phyloP scores from a whole-genome alignment of 1,284 basidiomycete genomes.

The Meira nashicola region DNA sequence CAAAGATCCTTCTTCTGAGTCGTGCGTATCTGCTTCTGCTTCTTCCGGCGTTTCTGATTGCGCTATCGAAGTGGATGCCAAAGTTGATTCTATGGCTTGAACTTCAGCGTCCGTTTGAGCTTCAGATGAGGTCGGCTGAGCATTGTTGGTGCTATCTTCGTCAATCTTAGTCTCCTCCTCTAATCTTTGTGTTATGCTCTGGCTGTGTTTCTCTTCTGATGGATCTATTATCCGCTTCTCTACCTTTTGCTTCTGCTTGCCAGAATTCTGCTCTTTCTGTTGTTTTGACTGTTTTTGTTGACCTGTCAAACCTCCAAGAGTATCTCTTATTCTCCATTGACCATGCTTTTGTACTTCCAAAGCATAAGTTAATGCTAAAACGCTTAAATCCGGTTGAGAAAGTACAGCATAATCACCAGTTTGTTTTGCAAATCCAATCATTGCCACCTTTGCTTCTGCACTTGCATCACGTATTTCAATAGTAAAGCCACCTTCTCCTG shows the following conservation, averaged over 20 bases:
- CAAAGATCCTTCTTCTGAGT: conserved; percentile 20
- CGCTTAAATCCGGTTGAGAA: conserved; percentile 82
- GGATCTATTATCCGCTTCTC: conserved; percentile 19
- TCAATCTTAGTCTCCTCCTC: background rate
- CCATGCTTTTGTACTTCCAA: conserved; percentile 63
- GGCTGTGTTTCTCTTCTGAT: background rate
- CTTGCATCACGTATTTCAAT: conserved; percentile 42
- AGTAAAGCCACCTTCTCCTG: conserved; percentile 19
- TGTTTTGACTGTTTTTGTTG: conserved; percentile 31
- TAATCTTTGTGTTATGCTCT: background rate
- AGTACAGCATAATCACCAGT: conserved; percentile 94
- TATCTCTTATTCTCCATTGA: conserved; percentile 57
- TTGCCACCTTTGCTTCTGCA: conserved; percentile 56
- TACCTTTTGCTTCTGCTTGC: conserved; percentile 23
- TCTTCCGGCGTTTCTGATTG: conserved; percentile 5
- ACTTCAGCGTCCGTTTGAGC: background rate
- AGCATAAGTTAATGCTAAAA: conserved; percentile 82
- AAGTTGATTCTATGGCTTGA: background rate
- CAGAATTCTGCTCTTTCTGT: background rate
- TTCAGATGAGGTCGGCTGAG: background rate
- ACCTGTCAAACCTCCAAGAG: conserved; percentile 52
- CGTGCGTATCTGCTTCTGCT: conserved; percentile 56
- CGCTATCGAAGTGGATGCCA: background rate
- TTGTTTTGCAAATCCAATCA: conserved; percentile 85
- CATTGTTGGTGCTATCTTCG: background rate